Percentiles rank a stretch among this genome's conserved stretches.
These are phyloP conservation scores for Basidiobolus heterosporus DNA, from an alignment of 371 early-diverging fungal species.

Conservation along the genomic window DNA sequence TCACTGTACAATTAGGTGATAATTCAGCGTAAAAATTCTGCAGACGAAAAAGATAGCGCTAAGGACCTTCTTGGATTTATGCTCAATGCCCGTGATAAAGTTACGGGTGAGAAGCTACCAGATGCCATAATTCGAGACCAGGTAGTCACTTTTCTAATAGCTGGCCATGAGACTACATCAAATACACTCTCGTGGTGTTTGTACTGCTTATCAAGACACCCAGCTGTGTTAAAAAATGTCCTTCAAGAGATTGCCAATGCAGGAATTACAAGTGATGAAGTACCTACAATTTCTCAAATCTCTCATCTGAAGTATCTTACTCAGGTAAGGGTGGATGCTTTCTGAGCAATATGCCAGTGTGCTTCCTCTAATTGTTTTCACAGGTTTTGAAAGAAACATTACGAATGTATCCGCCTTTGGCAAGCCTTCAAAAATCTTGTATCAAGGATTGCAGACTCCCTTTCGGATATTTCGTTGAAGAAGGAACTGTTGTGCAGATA, in stretches of 20 bases:
- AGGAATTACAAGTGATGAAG: constrained; percentile 14
- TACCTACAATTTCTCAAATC: constrained; percentile 14
- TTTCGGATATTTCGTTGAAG: constrained; percentile 4
- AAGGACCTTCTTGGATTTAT: constrained; percentile 1
- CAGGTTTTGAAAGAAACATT: constrained; percentile 23
- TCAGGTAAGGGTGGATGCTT: too few relatives aligned
- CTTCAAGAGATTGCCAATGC: constrained; percentile 21
- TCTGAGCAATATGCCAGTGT: too few relatives aligned
- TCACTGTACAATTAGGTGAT: too few relatives aligned
- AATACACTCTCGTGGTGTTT: constrained; percentile 22
- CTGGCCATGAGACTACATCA: constrained; percentile 35
- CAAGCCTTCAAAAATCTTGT: constrained; percentile 7
- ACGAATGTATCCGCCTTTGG: constrained; percentile 18
- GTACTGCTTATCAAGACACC: constrained; percentile 21
- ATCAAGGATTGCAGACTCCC: constrained; percentile 1
- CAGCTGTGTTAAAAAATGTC: constrained; percentile 19
- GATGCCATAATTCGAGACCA: constrained; percentile 11
- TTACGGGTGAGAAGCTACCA: not conserved
- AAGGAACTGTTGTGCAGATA: constrained; percentile 2
- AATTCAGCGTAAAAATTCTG: not conserved
- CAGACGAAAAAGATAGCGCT: not conserved
- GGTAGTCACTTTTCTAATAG: constrained; percentile 21
- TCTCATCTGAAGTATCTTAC: constrained; percentile 20
- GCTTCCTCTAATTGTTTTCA: too few relatives aligned
- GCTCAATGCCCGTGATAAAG: not conserved